Evolutionary conservation across 345 rosid species (phyloP).

Genomic region (Capsella bursapastoris): DNA sequence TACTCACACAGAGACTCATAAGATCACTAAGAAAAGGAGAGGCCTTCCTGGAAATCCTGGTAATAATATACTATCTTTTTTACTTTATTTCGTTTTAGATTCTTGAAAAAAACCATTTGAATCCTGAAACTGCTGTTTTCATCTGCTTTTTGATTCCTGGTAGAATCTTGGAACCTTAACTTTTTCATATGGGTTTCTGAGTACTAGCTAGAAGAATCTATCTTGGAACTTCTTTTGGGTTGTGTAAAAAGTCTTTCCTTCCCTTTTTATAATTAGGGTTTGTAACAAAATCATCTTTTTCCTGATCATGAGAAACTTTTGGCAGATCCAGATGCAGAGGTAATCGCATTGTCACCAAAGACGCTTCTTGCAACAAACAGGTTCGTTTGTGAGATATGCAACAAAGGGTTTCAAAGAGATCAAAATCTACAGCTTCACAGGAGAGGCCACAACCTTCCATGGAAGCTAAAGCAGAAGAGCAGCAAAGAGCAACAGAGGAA

Average conservation of each 20-base stretch:
- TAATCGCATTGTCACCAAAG: slow-evolving; percentile 86
- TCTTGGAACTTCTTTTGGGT: slow-evolving; percentile 12
- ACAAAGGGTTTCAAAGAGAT: slow-evolving; percentile 93
- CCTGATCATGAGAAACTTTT: slow-evolving; percentile 20
- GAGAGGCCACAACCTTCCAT: slow-evolving; percentile 95
- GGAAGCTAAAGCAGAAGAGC: slow-evolving; percentile 88
- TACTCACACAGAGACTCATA: slow-evolving; percentile 52
- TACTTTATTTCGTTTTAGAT: not conserved
- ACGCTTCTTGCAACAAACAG: slow-evolving; percentile 83
- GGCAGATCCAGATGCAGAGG: slow-evolving; percentile 91
- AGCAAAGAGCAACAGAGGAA: slow-evolving; percentile 53
- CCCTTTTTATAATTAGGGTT: not conserved
- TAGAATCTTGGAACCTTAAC: not conserved
- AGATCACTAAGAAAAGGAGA: slow-evolving; percentile 71
- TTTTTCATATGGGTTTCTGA: not conserved
- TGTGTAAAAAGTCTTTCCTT: too few species aligned
- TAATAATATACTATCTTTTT: slow-evolving; percentile 24
- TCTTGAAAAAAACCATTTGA: not conserved
- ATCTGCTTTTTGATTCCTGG: not conserved
- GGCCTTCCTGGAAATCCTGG: slow-evolving; percentile 96
- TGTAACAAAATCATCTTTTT: slow-evolving; percentile 7
- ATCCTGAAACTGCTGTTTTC: not conserved
- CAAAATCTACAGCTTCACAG: slow-evolving; percentile 95
- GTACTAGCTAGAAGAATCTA: slow-evolving; percentile 19
- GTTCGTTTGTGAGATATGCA: slow-evolving; percentile 94